These are phyloP conservation scores for Excoecaria agallocha DNA, from an alignment of 345 rosid genomes.

Conservation along the genomic window DNA sequence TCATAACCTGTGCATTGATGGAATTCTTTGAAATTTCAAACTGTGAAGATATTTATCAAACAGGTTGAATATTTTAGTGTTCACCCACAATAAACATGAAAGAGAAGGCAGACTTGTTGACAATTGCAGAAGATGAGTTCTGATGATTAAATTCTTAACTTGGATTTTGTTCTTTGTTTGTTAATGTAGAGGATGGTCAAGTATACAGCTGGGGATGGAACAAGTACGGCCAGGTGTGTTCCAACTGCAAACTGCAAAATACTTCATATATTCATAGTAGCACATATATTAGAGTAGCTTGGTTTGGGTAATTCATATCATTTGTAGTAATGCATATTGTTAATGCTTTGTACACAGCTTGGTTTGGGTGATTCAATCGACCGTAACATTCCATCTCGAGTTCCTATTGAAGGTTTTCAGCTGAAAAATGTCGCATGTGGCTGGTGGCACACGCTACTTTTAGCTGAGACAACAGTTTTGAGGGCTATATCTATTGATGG, in stretches of 20 bases:
- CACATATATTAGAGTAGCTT: no score
- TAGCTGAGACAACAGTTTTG: conserved; percentile 36
- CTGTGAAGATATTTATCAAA: no score
- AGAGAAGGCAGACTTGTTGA: no score
- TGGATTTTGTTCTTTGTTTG: not conserved
- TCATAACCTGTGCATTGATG: no score
- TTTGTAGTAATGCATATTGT: not conserved
- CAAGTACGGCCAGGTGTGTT: conserved; percentile 77
- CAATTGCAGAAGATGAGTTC: not conserved
- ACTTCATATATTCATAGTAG: no score
- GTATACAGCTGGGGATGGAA: conserved; percentile 87
- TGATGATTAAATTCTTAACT: not conserved
- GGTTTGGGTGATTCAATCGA: conserved; percentile 72
- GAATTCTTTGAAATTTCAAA: no score
- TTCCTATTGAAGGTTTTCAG: conserved; percentile 39
- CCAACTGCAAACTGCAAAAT: no score
- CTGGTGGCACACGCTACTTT: conserved; percentile 83
- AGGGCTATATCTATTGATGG: not conserved
- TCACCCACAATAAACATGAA: no score
- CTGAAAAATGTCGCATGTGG: conserved; percentile 61
- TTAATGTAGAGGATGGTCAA: conserved; percentile 53
- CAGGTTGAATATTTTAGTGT: no score
- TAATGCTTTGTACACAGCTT: conserved; percentile 39
- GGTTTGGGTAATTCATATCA: no score
- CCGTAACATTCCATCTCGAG: conserved; percentile 56